Base-by-base conservation (phyloP, 345 rosid species). In the Salix arbutifolia region DNA sequence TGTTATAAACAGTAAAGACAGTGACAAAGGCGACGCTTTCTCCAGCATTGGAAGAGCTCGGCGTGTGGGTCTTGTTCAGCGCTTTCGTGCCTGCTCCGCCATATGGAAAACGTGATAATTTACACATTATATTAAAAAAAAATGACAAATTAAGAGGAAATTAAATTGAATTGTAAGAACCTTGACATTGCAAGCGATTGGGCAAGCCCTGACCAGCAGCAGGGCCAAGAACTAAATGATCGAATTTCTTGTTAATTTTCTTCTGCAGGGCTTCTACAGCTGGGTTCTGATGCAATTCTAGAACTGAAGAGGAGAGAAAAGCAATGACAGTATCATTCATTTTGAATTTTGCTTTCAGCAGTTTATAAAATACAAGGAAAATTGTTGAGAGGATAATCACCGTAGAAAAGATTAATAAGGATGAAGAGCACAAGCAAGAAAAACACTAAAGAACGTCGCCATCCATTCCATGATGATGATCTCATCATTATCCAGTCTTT, bases 171-270 rank as follows among this genome's bases (percentile, higher is more conserved):
- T 50, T 50, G 56, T 5, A 66, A 26, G 56, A 82, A 96, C 97
- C 97, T 89, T 69, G 86, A 81, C 98, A 93, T 69, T 93, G 97
- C 82, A 93, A 83, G 46, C 97, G 94, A 76, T 93, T 83, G 2
- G 85, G 87, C 73, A 91, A 87, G 85, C 98, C 97, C 84, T 85
- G 85, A 48, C 97, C 99, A 68, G 98, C 90, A 18, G 86, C 86
- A 48, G 88, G 88, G 13, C 88, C 99, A 61, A 91, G 82, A 77
- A 96, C 88, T 56, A 96, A 81, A 78, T 90, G 98, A 78, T 92
- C 94, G 48, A 83, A 78, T 77, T 96, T 92, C 77, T 80, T 84
- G 67, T 75, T 85, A 28, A 37, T 83, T 65, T 77, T 81, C 80
- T 77, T 86, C 37, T 69, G 79, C 56, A 79, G 21, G 79, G 77